Percentiles rank a stretch among this genome's conserved stretches.
These are phyloP conservation scores for Morella rubra DNA, from an alignment of 306 rosid genomes.

Conservation along the genomic window DNA sequence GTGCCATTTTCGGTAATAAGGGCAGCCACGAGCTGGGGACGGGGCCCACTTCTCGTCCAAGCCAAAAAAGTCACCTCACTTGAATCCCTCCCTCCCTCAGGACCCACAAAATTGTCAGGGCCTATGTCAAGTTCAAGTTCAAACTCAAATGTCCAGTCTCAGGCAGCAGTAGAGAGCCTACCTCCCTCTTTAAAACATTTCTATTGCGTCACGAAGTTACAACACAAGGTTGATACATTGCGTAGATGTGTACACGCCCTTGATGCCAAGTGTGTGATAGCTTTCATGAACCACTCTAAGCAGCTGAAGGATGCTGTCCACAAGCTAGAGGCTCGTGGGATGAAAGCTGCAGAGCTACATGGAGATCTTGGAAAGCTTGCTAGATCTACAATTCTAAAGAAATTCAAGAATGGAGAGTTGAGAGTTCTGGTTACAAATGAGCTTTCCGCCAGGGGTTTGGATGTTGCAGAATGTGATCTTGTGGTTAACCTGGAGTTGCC, in stretches of 20 bases:
- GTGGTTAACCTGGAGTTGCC: slow-evolving; percentile 91
- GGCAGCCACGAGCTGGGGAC: slow-evolving; percentile 92
- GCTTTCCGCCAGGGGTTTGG: slow-evolving; percentile 90
- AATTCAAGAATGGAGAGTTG: slow-evolving; percentile 81
- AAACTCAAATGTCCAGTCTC: slow-evolving; percentile 38
- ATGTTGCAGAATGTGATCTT: slow-evolving; percentile 94
- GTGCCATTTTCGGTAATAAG: slow-evolving; percentile 88
- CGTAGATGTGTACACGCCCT: slow-evolving; percentile 87
- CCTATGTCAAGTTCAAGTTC: slow-evolving; percentile 31
- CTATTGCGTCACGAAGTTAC: slow-evolving; percentile 70
- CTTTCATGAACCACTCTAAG: slow-evolving; percentile 90
- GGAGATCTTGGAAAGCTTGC: slow-evolving; percentile 98
- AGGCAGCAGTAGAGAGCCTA: slow-evolving; percentile 60
- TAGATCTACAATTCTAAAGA: slow-evolving; percentile 77
- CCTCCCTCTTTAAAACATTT: slow-evolving; percentile 85
- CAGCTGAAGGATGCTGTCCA: slow-evolving; percentile 87
- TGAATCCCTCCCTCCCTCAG: slow-evolving; percentile 50
- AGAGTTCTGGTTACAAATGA: slow-evolving; percentile 87
- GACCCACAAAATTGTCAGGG: slow-evolving; percentile 48
- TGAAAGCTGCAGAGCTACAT: slow-evolving; percentile 78
- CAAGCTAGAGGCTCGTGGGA: slow-evolving; percentile 91
- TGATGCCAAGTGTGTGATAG: slow-evolving; percentile 82
- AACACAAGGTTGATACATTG: slow-evolving; percentile 85
- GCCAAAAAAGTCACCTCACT: slow-evolving; percentile 66
- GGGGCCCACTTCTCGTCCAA: slow-evolving; percentile 76